These are phyloP conservation scores for Tympanopsis confertula DNA, from an alignment of 2,329 filamentous ascomycete species.

Conservation along the genomic window DNA sequence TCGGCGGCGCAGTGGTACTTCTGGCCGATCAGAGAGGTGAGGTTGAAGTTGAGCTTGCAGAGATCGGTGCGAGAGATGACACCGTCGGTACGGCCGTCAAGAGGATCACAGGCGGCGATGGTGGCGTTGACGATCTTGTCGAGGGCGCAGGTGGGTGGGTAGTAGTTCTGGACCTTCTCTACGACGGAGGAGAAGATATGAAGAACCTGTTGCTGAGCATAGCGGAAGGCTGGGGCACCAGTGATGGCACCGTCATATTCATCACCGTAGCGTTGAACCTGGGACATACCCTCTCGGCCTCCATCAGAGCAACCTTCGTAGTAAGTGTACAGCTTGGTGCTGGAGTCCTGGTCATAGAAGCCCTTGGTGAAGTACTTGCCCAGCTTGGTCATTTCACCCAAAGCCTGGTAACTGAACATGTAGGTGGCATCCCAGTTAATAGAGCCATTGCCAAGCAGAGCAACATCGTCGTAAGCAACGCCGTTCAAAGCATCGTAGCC, in stretches of 20 bases:
- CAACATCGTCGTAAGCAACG: constrained; percentile 20
- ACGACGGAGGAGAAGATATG: constrained; percentile 24
- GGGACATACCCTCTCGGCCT: constrained; percentile 35
- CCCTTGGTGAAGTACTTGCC: constrained; percentile 28
- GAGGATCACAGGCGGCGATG: constrained; percentile 38
- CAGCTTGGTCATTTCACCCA: constrained; percentile 36
- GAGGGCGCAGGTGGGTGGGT: constrained; percentile 30
- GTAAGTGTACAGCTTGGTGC: constrained; percentile 31
- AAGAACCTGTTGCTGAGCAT: constrained; percentile 26
- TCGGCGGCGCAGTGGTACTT: constrained; percentile 18
- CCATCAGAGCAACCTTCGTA: constrained; percentile 36
- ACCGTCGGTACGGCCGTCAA: constrained; percentile 42
- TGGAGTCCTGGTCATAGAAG: constrained; percentile 19
- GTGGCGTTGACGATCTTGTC: constrained; percentile 39
- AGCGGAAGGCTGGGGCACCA: constrained; percentile 33
- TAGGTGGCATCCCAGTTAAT: constrained; percentile 35
- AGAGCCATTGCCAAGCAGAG: constrained; percentile 33
- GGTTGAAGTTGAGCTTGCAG: constrained; percentile 20
- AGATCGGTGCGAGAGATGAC: constrained; percentile 29
- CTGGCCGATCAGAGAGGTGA: constrained; percentile 16
- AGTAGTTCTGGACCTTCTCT: constrained; percentile 26
- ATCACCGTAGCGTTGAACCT: constrained; percentile 24
- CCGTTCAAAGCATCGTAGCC: constrained; percentile 29
- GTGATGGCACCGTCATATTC: constrained; percentile 30
- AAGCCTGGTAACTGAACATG: constrained; percentile 37